Percentiles rank a stretch among this genome's conserved stretches.
Evolutionary conservation across 352 stramenopile genomes (phyloP).

Genomic region (Halophytophthora polymorphica): DNA sequence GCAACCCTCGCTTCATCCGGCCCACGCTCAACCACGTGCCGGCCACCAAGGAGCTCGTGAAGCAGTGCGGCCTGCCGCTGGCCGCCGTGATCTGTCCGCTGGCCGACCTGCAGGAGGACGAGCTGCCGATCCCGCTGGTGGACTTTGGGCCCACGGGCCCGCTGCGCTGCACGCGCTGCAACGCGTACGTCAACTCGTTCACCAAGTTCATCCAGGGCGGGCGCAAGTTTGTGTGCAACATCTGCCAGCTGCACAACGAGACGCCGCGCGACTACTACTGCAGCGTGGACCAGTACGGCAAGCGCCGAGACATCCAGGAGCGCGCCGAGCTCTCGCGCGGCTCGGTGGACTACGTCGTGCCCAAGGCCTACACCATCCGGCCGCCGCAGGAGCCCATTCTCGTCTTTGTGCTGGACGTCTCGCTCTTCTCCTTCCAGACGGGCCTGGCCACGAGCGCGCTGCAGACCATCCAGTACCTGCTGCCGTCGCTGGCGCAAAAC

Average conservation of each 20-base stretch:
- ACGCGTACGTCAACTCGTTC: conserved; percentile 87
- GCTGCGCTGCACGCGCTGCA: conserved; percentile 81
- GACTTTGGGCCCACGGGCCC: conserved; percentile 82
- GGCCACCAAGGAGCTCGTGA: conserved; percentile 64
- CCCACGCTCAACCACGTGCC: conserved; percentile 86
- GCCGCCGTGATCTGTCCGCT: conserved; percentile 83
- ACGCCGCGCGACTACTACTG: conserved; percentile 86
- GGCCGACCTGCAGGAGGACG: conserved; percentile 75
- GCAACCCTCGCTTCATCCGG: conserved; percentile 88
- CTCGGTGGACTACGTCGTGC: conserved; percentile 86
- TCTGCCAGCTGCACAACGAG: conserved; percentile 83
- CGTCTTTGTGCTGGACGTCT: conserved; percentile 87
- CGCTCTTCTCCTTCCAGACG: conserved; percentile 80
- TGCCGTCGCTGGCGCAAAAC: conserved; percentile 73
- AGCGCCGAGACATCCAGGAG: conserved; percentile 75
- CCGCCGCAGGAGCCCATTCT: conserved; percentile 83
- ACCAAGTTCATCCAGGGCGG: conserved; percentile 85
- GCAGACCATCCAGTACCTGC: conserved; percentile 74
- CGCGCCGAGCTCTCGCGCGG: conserved; percentile 76
- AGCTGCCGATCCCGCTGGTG: conserved; percentile 80
- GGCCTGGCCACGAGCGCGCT: conserved; percentile 56
- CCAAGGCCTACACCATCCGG: conserved; percentile 77
- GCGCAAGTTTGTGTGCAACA: conserved; percentile 88
- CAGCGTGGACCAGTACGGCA: conserved; percentile 83
- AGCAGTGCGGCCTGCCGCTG: conserved; percentile 75